These are phyloP conservation scores for Elaeis guineensis DNA, from an alignment of 176 grass and related monocot species.

Conservation along the genomic window DNA sequence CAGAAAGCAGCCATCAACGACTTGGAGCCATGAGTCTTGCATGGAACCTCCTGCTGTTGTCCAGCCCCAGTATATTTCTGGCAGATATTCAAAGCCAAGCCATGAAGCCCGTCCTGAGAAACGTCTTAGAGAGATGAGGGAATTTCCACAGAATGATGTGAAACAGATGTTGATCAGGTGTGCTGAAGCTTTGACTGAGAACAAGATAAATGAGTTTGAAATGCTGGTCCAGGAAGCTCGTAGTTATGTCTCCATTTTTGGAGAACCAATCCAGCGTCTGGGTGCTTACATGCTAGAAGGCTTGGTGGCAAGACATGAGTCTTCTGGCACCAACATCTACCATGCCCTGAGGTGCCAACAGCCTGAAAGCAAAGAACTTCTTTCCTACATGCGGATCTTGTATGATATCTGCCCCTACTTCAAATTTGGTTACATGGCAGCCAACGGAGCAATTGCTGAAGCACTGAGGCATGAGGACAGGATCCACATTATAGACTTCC, in stretches of 20 bases:
- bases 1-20: conserved; percentile 49
- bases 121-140: conserved; percentile 45
- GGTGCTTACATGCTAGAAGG: conserved; percentile 88
- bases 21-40: conserved; percentile 54
- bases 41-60: conserved; percentile 26
- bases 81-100: conserved; percentile 28
- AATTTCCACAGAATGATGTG: conserved; percentile 42
- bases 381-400: conserved; percentile 84
- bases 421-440: conserved; percentile 98
- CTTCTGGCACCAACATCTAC: conserved; percentile 81
- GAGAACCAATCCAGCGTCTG: conserved; percentile 75
- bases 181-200: conserved; percentile 57
- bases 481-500: conserved; percentile 97
- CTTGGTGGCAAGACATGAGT: conserved; percentile 65
- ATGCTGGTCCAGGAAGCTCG: conserved; percentile 54
- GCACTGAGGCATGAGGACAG: conserved; percentile 69
- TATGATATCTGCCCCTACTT: conserved; percentile 91
- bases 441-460: conserved; percentile 95
- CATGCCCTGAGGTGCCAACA: conserved; percentile 49
- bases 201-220: conserved; percentile 57
- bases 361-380: conserved; percentile 75
- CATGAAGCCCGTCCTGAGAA: conserved; percentile 61
- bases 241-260: conserved; percentile 56
- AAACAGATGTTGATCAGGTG: conserved; percentile 67
- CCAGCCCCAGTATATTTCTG: conserved; percentile 23